Evolutionary conservation across 2,329 filamentous ascomycete genomes (phyloP), one percentile per base, ranked within the genome.

Genomic region (Leptodontidium sp.): DNA sequence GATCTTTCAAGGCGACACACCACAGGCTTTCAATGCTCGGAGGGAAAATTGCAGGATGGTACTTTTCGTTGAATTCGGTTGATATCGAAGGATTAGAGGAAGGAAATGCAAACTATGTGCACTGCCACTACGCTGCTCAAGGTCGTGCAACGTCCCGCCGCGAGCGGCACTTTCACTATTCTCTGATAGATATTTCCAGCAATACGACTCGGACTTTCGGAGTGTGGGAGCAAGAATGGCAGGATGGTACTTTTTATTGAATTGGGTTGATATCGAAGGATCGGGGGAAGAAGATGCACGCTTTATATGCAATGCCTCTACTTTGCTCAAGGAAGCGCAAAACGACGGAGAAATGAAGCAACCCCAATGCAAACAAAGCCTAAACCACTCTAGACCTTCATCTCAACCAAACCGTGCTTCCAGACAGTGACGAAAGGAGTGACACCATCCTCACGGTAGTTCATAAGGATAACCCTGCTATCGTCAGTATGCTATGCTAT

Each of bases 401-500:
- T 90, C 85, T 91, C 91, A 77, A 84, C 86, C 74, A 98, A 84
- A 79, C 95, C 96, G 85, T 98, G 92, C 90, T 98, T 98, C 95
- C 94, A 98, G 85, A 97, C 84, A 75, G 89, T 92, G 78, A 97
- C 86, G 81, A 88, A 99, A 70, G 96, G 96, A 66, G 95, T 98
- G 76, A 91, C 82, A 82, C 96, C 96, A 78, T 98, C 96, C 82
- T 97, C 94, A 78, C 96, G 95, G 89, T 97, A 99, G 88, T 98
- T 97, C 80, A 98, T 91, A 75, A 98, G 92, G 74, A 94, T 86
- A 77, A 97, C 86, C 70, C 70, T 72, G 49, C n/a, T 17, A 4
- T n/a, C 17, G 50, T 72, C 29, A 70, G 68, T 40, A 55, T 62
- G 21, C 24, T 61, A 11, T 58, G 38, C 7, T 11, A 40, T 12